Base-by-base conservation (phyloP, 371 early-diverging fungal genomes). In the Thermomucor indicae-seudaticae region DNA sequence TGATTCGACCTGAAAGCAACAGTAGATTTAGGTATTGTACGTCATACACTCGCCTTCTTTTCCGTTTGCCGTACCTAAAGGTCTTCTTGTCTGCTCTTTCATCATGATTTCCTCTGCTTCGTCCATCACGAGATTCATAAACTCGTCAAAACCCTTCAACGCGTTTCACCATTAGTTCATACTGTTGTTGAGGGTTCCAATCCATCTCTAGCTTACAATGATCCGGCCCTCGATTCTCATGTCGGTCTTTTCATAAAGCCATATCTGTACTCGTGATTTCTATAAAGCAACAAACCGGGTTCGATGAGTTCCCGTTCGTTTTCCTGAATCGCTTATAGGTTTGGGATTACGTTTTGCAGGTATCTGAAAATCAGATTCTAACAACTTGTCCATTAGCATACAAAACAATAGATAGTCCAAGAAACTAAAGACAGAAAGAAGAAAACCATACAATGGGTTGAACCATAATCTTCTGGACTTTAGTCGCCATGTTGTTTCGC, bases 381-480 rank as follows among this genome's bases (percentile, higher is more conserved):
- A 19, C n/a, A n/a, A n/a, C n/a, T n/a, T n/a, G n/a, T n/a, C n/a
- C n/a, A n/a, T n/a, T n/a, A n/a, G n/a, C n/a, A n/a, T n/a, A n/a
- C n/a, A n/a, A n/a, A n/a, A n/a, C n/a, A n/a, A n/a, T n/a, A n/a
- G n/a, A n/a, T n/a, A n/a, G n/a, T n/a, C n/a, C n/a, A n/a, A n/a
- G n/a, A n/a, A n/a, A n/a, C n/a, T n/a, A n/a, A 46, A 51, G 14
- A 40, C 30, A 53, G 24, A 27, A 42, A 17, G 44, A 35, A 51
- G 20, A 38, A 38, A 16, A 19, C 72, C 81, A 69, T 79, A 87
- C 88, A 79, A 96, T 96, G 79, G 96, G 96, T 75, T 92, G 92
- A 57, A 96, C 93, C 93, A 96, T 92, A 75, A 92, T 86, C 80
- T 91, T 92, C 64, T 92, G 92, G 32, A 93, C 92, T 73, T 90